Evolutionary conservation across 108 stramenopile genomes (phyloP), one percentile per base, ranked within the genome.

Genomic region (Asterionellopsis glacialis): DNA sequence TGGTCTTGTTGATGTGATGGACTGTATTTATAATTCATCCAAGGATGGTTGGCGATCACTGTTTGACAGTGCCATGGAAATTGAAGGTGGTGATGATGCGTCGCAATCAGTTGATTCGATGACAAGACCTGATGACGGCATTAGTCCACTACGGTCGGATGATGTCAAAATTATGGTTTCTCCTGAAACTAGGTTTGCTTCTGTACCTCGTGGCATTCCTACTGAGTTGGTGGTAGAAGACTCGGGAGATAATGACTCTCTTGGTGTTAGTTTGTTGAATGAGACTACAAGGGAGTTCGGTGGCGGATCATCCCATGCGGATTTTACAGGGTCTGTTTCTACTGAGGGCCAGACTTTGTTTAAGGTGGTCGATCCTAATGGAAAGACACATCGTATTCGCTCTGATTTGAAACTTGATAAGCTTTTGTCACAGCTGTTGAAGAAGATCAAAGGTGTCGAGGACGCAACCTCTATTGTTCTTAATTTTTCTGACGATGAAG

Each of bases 1-100:
- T 65, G 97, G 97, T 16, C 55, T 97, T n/a, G 96, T 98, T 24
- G 95, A 96, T 64, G 95, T 96, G 47, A 96, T 96, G 95, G 95
- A 96, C 50, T 75, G 95, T 42, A 83, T 98, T 51, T 73, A 77
- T 63, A 82, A 75, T 13, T 83, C 85, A 21, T 89, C 84, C 13
- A 77, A 80, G 0, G 83, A 83, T 11, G 87, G 83, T 4, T 95
- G 94, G 94, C 72, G 89, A 40, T 86, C 83, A 21, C 76, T 92
- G 27, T 92, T 90, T 64, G 65, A 66, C 25, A 77, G 63, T 40
- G 81, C 87, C 18, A 72, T 93, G 74, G 84, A 88, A 16, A 63
- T 80, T 42, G 89, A 82, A 28, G 85, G 33, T 33, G 2, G 33
- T 7, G 33, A 33, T 33, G 33, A 33, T 33, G 33, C 33, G 6